Percentiles rank a stretch among this genome's conserved stretches.
Conservation (phyloP, 208 protist species). For the Crithidia thermophila region DNA sequence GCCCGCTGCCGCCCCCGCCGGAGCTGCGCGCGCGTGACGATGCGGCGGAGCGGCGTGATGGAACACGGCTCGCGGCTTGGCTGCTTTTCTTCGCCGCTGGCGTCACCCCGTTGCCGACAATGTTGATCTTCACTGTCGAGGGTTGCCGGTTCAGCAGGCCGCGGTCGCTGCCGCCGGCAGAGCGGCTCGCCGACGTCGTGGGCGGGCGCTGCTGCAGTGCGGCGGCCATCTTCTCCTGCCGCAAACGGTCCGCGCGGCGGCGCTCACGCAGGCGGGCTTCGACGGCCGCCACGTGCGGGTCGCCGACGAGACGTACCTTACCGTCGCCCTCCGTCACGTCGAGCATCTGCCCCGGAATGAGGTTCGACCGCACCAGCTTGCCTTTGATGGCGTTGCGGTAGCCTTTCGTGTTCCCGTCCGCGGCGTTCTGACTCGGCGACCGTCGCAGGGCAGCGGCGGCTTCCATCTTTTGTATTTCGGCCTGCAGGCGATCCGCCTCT, state of each 20-base stretch:
- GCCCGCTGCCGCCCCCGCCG: neutral
- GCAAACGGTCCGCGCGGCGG: constrained; percentile 29
- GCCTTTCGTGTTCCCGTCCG: neutral
- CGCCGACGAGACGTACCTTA: constrained; percentile 49
- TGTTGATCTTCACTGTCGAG: constrained; percentile 4
- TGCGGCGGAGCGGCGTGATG: neutral
- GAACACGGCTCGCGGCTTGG: neutral
- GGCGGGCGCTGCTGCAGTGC: neutral
- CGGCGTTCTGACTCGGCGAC: neutral
- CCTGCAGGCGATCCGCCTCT: constrained; percentile 12
- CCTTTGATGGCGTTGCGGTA: neutral
- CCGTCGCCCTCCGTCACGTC: constrained; percentile 20
- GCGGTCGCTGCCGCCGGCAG: neutral
- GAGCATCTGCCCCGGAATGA: constrained; percentile 49
- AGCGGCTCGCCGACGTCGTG: neutral
- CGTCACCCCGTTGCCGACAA: neutral
- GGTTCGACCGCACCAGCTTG: constrained; percentile 25
- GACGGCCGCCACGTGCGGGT: constrained; percentile 41
- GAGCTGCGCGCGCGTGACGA: neutral
- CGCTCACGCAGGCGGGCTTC: constrained; percentile 49
- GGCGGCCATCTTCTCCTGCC: constrained; percentile 17
- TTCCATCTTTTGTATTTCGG: constrained; percentile 11
- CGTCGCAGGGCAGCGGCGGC: neutral
- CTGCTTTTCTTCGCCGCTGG: neutral
- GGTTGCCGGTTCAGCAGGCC: neutral